phyloP scores from a whole-genome alignment of 2,329 filamentous ascomycete genomes.

The Cordyceps pruinosa region DNA sequence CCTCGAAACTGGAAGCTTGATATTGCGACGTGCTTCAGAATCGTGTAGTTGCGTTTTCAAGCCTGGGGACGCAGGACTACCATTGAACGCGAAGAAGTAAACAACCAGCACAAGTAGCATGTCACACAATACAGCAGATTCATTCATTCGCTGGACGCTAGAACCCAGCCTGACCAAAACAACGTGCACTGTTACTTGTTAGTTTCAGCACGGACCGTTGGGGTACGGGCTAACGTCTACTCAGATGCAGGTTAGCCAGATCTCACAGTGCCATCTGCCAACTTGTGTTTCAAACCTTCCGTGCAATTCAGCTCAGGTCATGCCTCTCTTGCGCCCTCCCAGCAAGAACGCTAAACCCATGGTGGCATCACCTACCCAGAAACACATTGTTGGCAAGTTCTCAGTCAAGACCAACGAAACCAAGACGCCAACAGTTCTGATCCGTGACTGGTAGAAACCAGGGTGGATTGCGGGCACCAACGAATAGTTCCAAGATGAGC shows the following conservation, averaged over 20 bases:
- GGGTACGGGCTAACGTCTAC: not conserved
- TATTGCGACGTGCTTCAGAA: too few relatives aligned
- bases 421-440: too few relatives aligned
- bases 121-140: not conserved
- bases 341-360: not conserved
- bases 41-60: too few relatives aligned
- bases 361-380: not conserved
- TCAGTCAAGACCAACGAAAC: not conserved
- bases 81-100: too few relatives aligned
- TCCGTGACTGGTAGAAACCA: not conserved
- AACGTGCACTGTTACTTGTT: not conserved
- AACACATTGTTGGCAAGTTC: not conserved
- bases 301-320: too few relatives aligned
- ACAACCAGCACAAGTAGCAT: not conserved
- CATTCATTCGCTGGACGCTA: not conserved
- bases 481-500: constrained; percentile 2
- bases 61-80: too few relatives aligned
- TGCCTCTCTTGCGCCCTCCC: not conserved
- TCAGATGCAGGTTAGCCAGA: constrained; percentile 5
- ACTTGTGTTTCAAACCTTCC: not conserved
- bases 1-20: too few relatives aligned
- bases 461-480: not conserved
- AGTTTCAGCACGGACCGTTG: constrained; percentile 2
- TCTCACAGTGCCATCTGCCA: not conserved
- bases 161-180: not conserved